Base-by-base conservation (phyloP, 2,329 filamentous ascomycete species). In the Mycogone perniciosa region DNA sequence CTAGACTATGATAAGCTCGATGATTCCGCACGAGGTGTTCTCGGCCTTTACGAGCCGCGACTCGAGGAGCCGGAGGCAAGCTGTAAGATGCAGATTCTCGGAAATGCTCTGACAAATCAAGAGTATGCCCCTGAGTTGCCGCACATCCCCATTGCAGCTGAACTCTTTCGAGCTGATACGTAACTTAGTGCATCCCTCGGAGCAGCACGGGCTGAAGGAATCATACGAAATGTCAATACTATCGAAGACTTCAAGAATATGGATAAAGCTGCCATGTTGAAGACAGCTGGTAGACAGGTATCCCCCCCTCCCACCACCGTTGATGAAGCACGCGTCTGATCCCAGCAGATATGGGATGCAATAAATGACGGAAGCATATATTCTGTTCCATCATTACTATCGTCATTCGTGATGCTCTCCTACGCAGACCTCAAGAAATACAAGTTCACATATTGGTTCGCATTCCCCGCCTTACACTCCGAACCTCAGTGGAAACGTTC, bases 381-480 rank as follows among this genome's bases (percentile, higher is more conserved):
- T 71, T 93, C 90, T 7, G 88, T 92, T 46, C 93, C 93, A 2
- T 96, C 92, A 4, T 79, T 97, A 2, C 82, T 99, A 13, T 84
- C 89, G 4, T 93, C 89, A 6, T 97, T 96, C 67, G 80, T 88
- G 29, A 83, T 95, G 52, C 82, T 97, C 42, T 96, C 89, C 11
- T 99, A 89, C 66, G 92, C 93, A 55, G 92, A 99, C 64, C 79
- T 99, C 33, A 99, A 99, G 69, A 96, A 95, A 65, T 97, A 97
- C 72, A 89, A 85, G 56, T 96, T 97, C 66, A 89, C 86, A n/a
- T 97, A 97, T 71, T 95, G 95, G 84, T 97, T 97, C 68, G 92
- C 87, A 5, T 99, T 95, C 63, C 93, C 93, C 1, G 90, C 92
- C 11, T 77, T 99, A 41, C 91, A 95, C 65, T 95, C 92, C 4